Base-by-base conservation (phyloP, 768 basidiomycete species). In the Coprinopsis marcescibilis region DNA sequence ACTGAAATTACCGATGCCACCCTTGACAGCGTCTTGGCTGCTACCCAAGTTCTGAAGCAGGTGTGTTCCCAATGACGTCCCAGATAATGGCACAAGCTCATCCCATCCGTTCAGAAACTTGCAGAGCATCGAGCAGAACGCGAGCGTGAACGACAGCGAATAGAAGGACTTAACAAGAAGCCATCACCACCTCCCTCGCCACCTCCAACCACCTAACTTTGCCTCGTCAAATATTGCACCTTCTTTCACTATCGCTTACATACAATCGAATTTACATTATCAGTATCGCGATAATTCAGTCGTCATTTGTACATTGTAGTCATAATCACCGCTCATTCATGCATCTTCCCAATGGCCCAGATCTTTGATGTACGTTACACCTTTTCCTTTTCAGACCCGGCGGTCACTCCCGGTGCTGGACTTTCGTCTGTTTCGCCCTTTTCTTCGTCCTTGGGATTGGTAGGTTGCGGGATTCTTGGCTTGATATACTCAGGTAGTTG, bases 1-100 rank as follows among this genome's bases (percentile, higher is more conserved):
- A 64, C 66, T 6, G 81, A 84, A 42, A 57, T 85, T 48, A 84
- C 84, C 2, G 85, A 87, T 58, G 70, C 73, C 13, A 81, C 83
- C 0, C 73, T 88, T 14, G 83, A 84, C 36, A 71, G 73, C 17
- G 71, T 85, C 34, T 60, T 85, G 42, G 58, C 62, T 19, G 76
- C 73, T 1, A 72, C 83, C 38, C 76, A 84, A 55, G 64, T 71
- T 25, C 64, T 87, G 45, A 85, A 81, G 64, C 65, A 65, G 13
- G 83, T 85, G 51, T 51, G 80, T 70, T 8, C 49, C 32, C n/a
- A n/a, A n/a, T n/a, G n/a, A n/a, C n/a, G 4, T 27, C 14, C 44
- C 21, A 1, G 56, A 62, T 5, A 53, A 48, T 42, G 53, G 3
- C 32, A 27, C 4, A 5, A 10, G 57, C 60, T 52, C 61, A 59